Evolutionary conservation across 306 rosid species (phyloP), one percentile per base, ranked within the genome.

Genomic region (Prunus davidiana): DNA sequence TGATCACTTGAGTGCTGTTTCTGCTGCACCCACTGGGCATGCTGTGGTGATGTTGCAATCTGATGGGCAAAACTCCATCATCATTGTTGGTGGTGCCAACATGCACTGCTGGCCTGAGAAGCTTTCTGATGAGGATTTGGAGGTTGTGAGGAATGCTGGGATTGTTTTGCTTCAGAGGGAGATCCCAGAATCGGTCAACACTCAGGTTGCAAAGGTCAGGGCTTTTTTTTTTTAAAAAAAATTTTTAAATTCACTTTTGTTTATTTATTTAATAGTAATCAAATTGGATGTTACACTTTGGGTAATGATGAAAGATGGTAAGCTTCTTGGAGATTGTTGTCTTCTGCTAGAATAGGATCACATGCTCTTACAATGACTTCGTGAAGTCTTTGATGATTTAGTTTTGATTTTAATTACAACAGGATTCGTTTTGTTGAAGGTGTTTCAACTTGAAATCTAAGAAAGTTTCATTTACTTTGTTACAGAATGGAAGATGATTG

Each of bases 91-190:
- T 11, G 98, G 97, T 18, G 89, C 98, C 41, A 95, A 95, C 67
- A 71, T 88, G 93, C 75, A 72, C 46, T 76, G 89, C 61, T 95
- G 96, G 98, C 96, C 96, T 24, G 64, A 76, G 58, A 46, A 6
- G 8, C 28, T 91, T 43, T 50, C 84, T 45, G 82, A 82, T 19
- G 75, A 80, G 74, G 87, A 88, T 74, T 78, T 86, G 83, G 86
- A 84, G 80, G 79, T 90, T 61, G 85, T 95, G 12, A 80, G 84
- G 41, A 81, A 64, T n/a, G 96, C 96, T 43, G 97, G 98, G 70
- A 92, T 92, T 60, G 89, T 95, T 82, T 51, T 95, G 81, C 86
- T 95, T 32, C 97, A 92, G 93, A 89, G 98, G 77, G 98, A 95
- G 90, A 90, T 95, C 15, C 97, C 98, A 0, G 97, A 95, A 79